These are phyloP conservation scores for Ascoidea tarda DNA, from an alignment of 805 yeast species.

Conservation along the genomic window DNA sequence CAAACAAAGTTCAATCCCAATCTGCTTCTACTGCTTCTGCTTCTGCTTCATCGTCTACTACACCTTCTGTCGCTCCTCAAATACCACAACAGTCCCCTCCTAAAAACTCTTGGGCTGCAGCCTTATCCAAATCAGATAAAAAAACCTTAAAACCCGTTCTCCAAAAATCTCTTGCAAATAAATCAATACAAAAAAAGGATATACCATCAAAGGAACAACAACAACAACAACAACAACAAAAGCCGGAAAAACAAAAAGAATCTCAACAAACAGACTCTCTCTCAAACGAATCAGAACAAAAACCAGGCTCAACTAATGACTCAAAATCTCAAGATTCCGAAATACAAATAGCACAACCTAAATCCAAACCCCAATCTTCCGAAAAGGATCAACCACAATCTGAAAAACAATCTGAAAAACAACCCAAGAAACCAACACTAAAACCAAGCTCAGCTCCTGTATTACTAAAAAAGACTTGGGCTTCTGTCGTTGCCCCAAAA, in stretches of 20 bases:
- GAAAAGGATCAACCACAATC: constrained; percentile 4
- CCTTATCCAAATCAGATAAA: constrained; percentile 12
- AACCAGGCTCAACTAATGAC: background rate
- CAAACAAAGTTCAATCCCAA: constrained; percentile 9
- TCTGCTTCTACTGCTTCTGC: constrained; percentile 15
- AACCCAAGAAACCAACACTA: constrained; percentile 12
- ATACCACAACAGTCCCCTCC: constrained; percentile 8
- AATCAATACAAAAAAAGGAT: constrained; percentile 1
- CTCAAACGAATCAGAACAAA: constrained; percentile 9
- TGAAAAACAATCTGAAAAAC: constrained; percentile 23
- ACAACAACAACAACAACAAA: constrained; percentile 5
- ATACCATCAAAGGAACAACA: constrained; percentile 1
- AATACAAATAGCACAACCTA: background rate
- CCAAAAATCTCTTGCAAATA: constrained; percentile 10
- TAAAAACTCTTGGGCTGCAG: constrained; percentile 23
- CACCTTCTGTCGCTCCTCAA: constrained; percentile 13
- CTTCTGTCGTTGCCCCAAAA: constrained; percentile 52
- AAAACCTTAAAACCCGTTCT: too few relatives aligned
- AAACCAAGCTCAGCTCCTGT: constrained; percentile 16
- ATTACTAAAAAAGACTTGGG: constrained; percentile 39
- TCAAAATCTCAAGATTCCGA: background rate
- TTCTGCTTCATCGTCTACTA: constrained; percentile 14
- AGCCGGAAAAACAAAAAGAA: constrained; percentile 6
- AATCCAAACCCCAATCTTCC: background rate
- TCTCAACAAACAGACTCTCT: constrained; percentile 7